Evolutionary conservation across 176 grass and related monocot species (phyloP).

Genomic region (maize (Zea mays)): Zm-B73-REFERENCE-NAM-5.0 NC_050099.1:65983001-65983500

Average conservation of each 20-base stretch:
- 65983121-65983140: background rate
- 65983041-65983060: background rate
- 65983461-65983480: slow-evolving; percentile 61
- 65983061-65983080: background rate
- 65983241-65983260: background rate
- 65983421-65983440: slow-evolving; percentile 73
- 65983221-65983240: background rate
- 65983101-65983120: slow-evolving; percentile 28
- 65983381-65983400: slow-evolving; percentile 63
- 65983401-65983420: slow-evolving; percentile 79
- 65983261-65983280: background rate
- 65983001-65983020: background rate
- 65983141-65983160: slow-evolving; percentile 18
- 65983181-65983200: background rate
- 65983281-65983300: background rate
- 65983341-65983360: slow-evolving; percentile 79
- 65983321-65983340: slow-evolving; percentile 89
- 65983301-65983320: slow-evolving; percentile 51
- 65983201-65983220: slow-evolving; percentile 6
- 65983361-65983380: slow-evolving; percentile 95
- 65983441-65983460: slow-evolving; percentile 81
- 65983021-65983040: background rate
- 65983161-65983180: background rate
- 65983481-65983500: slow-evolving; percentile 59
- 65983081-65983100: slow-evolving; percentile 3